Evolutionary conservation across 169 alveolate species (phyloP).

Genomic region (Plasmodium chabaudi): DNA sequence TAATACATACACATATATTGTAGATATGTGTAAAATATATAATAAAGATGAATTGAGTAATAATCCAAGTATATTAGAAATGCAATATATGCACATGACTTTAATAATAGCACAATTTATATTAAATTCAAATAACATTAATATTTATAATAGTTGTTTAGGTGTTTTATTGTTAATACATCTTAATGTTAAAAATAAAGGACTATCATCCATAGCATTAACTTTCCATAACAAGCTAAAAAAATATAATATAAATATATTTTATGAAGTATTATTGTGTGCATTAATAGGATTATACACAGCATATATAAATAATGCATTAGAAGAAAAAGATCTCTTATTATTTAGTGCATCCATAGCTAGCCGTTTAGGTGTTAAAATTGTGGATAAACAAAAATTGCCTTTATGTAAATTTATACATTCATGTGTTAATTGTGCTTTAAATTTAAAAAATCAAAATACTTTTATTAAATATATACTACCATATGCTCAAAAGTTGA

Average conservation of each 20-base stretch:
- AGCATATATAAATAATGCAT: slow-evolving; percentile 62
- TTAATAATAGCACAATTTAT: slow-evolving; percentile 76
- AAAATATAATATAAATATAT: slow-evolving; percentile 56
- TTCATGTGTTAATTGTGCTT: slow-evolving; percentile 75
- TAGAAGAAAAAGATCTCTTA: slow-evolving; percentile 73
- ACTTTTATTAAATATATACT: slow-evolving; percentile 64
- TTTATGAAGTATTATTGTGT: slow-evolving; percentile 69
- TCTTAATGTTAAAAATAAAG: slow-evolving; percentile 71
- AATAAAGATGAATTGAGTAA: slow-evolving; percentile 62
- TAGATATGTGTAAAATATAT: slow-evolving; percentile 77
- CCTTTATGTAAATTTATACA: slow-evolving; percentile 75
- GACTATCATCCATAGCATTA: slow-evolving; percentile 68
- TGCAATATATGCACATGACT: slow-evolving; percentile 75
- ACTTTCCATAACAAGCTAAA: slow-evolving; percentile 72
- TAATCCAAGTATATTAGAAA: slow-evolving; percentile 54
- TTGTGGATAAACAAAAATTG: slow-evolving; percentile 68
- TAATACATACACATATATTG: slow-evolving; percentile 71
- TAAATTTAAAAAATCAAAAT: slow-evolving; percentile 68
- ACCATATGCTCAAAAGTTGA: slow-evolving; percentile 76
- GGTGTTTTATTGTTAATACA: slow-evolving; percentile 74
- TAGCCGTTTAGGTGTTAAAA: slow-evolving; percentile 74
- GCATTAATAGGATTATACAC: slow-evolving; percentile 75
- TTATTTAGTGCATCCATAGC: slow-evolving; percentile 72
- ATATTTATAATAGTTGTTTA: slow-evolving; percentile 70
- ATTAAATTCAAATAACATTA: slow-evolving; percentile 67